Evolutionary conservation across 768 basidiomycete genomes (phyloP).

Genomic region (Lactifluus piperatus): DNA sequence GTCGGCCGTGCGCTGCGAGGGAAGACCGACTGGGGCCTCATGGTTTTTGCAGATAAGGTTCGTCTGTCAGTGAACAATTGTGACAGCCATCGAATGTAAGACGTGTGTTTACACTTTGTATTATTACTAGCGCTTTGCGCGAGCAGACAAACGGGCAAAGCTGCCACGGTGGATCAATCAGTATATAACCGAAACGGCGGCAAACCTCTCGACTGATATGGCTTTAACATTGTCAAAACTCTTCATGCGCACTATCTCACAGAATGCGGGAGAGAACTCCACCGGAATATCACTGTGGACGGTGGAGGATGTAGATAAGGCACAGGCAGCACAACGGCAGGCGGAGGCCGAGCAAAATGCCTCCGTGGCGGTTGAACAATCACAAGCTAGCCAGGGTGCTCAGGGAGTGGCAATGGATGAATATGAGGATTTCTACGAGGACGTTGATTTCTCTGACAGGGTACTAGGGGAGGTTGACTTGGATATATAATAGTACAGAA

Average conservation of each 20-base stretch:
- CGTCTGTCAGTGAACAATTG: constrained; percentile 11
- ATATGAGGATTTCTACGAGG: constrained; percentile 27
- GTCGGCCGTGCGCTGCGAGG: constrained; percentile 96
- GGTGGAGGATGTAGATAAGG: constrained; percentile 80
- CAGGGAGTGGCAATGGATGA: constrained; percentile 29
- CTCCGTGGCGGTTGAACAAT: constrained; percentile 24
- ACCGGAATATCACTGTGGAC: constrained; percentile 95
- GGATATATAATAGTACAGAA: constrained; percentile 18
- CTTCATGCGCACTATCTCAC: constrained; percentile 98
- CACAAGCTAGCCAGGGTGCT: constrained; percentile 21
- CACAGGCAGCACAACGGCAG: constrained; percentile 73
- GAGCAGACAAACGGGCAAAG: constrained; percentile 90
- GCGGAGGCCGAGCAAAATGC: constrained; percentile 44
- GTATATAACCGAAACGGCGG: constrained; percentile 96
- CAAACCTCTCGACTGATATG: constrained; percentile 98
- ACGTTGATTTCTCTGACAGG: constrained; percentile 51
- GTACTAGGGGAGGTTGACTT: constrained; percentile 52
- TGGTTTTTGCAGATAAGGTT: constrained; percentile 99
- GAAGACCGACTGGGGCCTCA: constrained; percentile 99
- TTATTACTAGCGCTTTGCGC: constrained; percentile 66
- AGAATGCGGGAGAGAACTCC: constrained; percentile 93
- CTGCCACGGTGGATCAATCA: constrained; percentile 98
- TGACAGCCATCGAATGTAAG: not conserved
- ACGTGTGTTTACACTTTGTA: not conserved
- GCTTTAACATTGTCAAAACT: constrained; percentile 88